Evolutionary conservation across 2,329 filamentous ascomycete genomes (phyloP).

Genomic region (Xylaria sp.): DNA sequence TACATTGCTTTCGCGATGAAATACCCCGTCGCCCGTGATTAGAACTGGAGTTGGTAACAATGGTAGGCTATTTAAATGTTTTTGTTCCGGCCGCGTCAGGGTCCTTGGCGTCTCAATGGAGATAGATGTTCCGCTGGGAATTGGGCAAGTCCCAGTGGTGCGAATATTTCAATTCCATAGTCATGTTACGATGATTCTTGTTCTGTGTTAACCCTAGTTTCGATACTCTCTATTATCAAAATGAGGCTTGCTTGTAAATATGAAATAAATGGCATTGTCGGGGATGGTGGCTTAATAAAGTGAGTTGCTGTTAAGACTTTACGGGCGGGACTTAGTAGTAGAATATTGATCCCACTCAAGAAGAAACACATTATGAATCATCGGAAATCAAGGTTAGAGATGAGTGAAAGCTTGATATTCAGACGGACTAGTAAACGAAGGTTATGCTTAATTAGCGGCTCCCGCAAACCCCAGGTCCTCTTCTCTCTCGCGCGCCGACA

Average conservation of each 20-base stretch:
- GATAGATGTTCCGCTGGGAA: conserved; percentile 11
- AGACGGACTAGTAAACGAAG: neutral
- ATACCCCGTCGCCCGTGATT: conserved; percentile 3
- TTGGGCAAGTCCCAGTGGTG: neutral
- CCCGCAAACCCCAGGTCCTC: conserved; percentile 29
- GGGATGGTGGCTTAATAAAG: too few relatives aligned
- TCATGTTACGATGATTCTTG: neutral
- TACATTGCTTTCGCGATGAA: conserved; percentile 10
- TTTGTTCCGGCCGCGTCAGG: neutral
- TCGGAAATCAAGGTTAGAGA: neutral
- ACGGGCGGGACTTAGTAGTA: too few relatives aligned
- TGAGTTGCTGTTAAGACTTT: too few relatives aligned
- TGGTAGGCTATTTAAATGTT: neutral
- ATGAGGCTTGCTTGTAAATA: too few relatives aligned
- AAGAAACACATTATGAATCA: too few relatives aligned
- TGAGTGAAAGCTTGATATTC: too few relatives aligned
- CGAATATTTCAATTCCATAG: neutral
- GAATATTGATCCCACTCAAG: too few relatives aligned
- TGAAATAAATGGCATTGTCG: too few relatives aligned
- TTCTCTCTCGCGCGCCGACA: conserved; percentile 36
- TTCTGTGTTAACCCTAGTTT: neutral
- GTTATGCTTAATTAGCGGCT: neutral
- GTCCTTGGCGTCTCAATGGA: conserved; percentile 8
- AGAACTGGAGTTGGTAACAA: neutral
- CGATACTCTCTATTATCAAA: too few relatives aligned